A percentile compares a stretch with the other conserved stretches of the same genome.
Evolutionary conservation across 2,329 filamentous ascomycete species (phyloP).

Genomic region (Hirsutella thompsonii): DNA sequence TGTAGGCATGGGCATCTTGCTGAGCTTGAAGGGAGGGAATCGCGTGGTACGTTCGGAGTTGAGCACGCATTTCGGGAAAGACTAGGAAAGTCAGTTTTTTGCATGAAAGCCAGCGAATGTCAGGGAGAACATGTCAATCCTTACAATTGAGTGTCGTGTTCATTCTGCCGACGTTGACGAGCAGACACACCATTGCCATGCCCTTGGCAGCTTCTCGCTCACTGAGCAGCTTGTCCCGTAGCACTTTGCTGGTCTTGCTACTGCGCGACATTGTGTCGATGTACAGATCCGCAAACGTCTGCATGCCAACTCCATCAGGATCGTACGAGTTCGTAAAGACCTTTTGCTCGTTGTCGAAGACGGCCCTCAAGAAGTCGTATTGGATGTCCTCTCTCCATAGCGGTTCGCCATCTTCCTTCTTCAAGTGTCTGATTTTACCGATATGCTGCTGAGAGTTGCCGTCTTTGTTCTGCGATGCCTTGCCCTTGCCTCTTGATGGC

Average conservation of each 20-base stretch:
- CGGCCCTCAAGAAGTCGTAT: constrained; percentile 68
- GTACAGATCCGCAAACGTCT: constrained; percentile 89
- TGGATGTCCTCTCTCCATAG: constrained; percentile 82
- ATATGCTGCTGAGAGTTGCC: constrained; percentile 25
- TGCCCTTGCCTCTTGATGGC: constrained; percentile 21
- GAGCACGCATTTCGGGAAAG: constrained; percentile 98
- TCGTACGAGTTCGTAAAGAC: constrained; percentile 94
- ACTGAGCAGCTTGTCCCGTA: constrained; percentile 89
- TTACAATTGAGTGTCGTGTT: constrained; percentile 96
- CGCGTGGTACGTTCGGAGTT: constrained; percentile 92
- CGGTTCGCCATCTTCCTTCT: constrained; percentile 80
- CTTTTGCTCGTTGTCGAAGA: constrained; percentile 60
- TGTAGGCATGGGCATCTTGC: constrained; percentile 92
- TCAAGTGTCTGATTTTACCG: constrained; percentile 70
- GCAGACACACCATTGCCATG: constrained; percentile 97
- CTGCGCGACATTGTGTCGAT: constrained; percentile 98
- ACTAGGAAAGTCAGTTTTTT: constrained; percentile 36
- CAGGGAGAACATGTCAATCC: constrained; percentile 16
- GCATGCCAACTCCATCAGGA: constrained; percentile 40
- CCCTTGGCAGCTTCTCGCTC: constrained; percentile 87
- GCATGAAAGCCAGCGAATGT: constrained; percentile 7
- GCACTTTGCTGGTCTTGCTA: constrained; percentile 97
- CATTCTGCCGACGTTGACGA: constrained; percentile 97
- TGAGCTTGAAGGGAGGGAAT: constrained; percentile 93
- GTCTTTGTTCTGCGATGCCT: constrained; percentile 20